Base-by-base conservation (phyloP, 148 eudicot genomes). In the Rhododendron ferrugineum region DNA sequence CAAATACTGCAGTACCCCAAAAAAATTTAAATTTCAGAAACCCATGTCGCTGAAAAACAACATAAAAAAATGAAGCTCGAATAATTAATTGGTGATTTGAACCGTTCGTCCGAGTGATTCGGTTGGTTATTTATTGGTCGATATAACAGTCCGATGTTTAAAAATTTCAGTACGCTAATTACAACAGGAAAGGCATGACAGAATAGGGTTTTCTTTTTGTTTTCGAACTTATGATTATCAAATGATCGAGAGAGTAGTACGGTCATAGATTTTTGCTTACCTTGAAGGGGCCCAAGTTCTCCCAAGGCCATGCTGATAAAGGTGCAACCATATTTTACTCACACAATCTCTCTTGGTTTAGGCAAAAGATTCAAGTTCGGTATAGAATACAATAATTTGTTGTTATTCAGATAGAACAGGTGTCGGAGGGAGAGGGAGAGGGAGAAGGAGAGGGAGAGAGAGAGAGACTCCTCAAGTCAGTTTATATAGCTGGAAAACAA, bases 241-340 rank as follows among this genome's bases (percentile, higher is more conserved):
- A 26, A 66, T 66, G 47, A n/a, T n/a, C n/a, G n/a, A 22, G 78
- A 10, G 54, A 5, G 34, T 47, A 56, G 30, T 11, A 74, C 28
- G 46, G 4, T 56, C n/a, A 49, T 50, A 28, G 52, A 30, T 26
- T 50, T 36, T 50, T 36, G 20, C 32, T 47, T 92, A 95, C 98
- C 98, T 95, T 95, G 82, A 88, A 44, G 74, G 90, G 22, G 64
- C 98, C 98, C 85, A 95, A 84, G 80, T 88, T 88, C 82, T 94
- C 93, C 98, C 96, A 95, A 84, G 96, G 96, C 95, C 97, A 95
- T 87, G 87, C 68, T 44, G 90, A 91, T 62, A 93, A 85, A 52
- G 91, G 90, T 60, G 95, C 92, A 84, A 56, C 92, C 97, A 94
- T 95, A 22, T 78, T 40, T 5, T 85, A n/a, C 15, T 26, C 4